These are phyloP conservation scores for Pterocarpus santalinus DNA, from an alignment of 306 rosid species.

Conservation along the genomic window DNA sequence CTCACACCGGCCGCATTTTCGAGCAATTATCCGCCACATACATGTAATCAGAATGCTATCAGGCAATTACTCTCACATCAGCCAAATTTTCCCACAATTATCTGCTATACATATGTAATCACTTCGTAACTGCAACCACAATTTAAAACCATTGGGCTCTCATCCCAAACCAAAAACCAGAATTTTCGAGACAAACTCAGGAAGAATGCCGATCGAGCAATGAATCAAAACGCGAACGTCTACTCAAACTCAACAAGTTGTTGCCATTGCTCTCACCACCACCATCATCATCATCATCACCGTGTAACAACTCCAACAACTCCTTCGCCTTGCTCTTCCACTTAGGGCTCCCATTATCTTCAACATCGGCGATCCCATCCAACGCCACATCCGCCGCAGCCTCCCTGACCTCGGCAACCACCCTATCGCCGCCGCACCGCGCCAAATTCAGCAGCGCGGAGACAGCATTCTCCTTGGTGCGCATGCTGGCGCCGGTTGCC, in stretches of 20 bases:
- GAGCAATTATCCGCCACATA: not conserved
- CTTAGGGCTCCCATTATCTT: conserved; percentile 59
- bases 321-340: conserved; percentile 71
- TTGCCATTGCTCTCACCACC: conserved; percentile 35
- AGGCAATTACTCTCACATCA: not conserved
- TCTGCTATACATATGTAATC: not conserved
- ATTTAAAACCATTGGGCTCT: not conserved
- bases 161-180: not conserved
- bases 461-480: conserved; percentile 83
- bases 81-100: not conserved
- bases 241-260: conserved; percentile 11
- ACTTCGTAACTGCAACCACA: not conserved
- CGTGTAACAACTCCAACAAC: conserved; percentile 60
- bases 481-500: conserved; percentile 66
- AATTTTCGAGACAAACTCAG: not conserved
- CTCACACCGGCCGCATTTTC: not conserved
- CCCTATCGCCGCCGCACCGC: conserved; percentile 65
- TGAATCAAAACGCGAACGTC: conserved; percentile 60
- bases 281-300: conserved; percentile 42
- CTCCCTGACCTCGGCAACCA: conserved; percentile 61
- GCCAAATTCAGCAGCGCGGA: conserved; percentile 78
- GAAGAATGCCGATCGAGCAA: conserved; percentile 44
- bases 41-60: not conserved
- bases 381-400: conserved; percentile 53
- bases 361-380: conserved; percentile 72